phyloP scores from a whole-genome alignment of 140 eudicot genomes.

The Senecio squalidus region DNA sequence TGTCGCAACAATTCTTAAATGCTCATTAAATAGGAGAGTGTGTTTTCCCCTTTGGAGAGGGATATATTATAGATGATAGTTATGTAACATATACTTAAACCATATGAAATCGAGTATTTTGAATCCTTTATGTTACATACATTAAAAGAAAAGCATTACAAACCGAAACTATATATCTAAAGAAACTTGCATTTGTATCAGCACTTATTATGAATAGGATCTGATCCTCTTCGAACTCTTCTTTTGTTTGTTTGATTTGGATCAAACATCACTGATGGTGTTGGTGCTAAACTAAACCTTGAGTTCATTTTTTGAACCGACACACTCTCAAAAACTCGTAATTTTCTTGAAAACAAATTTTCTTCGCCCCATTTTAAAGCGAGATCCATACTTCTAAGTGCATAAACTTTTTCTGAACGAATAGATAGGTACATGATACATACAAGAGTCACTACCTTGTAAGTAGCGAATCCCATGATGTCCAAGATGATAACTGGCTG shows the following conservation, averaged over 20 bases:
- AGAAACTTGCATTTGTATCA: slow-evolving; percentile 19
- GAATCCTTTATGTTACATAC: slow-evolving; percentile 11
- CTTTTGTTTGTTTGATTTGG: slow-evolving; percentile 58
- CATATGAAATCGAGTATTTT: slow-evolving; percentile 19
- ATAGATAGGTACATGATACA: slow-evolving; percentile 36
- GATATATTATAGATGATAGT: slow-evolving; percentile 22
- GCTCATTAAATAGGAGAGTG: slow-evolving; percentile 14
- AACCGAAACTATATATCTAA: too few species aligned
- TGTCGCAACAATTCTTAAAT: slow-evolving; percentile 31
- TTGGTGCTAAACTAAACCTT: slow-evolving; percentile 36
- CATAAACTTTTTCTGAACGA: slow-evolving; percentile 33
- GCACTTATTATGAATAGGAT: slow-evolving; percentile 78
- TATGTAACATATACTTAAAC: slow-evolving; percentile 21
- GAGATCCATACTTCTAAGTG: slow-evolving; percentile 37
- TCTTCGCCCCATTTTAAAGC: slow-evolving; percentile 37
- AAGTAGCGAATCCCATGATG: slow-evolving; percentile 30
- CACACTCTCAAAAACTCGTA: slow-evolving; percentile 24
- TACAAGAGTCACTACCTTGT: slow-evolving; percentile 32
- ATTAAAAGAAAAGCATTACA: slow-evolving; percentile 9
- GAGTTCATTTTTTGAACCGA: slow-evolving; percentile 21
- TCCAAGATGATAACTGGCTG: slow-evolving; percentile 13
- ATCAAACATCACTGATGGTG: slow-evolving; percentile 47
- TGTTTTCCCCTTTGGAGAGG: slow-evolving; percentile 14
- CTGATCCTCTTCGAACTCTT: slow-evolving; percentile 64
- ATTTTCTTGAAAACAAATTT: slow-evolving; percentile 19